Evolutionary conservation across 2,329 filamentous ascomycete genomes (phyloP).

Genomic region (Aspergillus quadricinctus): DNA sequence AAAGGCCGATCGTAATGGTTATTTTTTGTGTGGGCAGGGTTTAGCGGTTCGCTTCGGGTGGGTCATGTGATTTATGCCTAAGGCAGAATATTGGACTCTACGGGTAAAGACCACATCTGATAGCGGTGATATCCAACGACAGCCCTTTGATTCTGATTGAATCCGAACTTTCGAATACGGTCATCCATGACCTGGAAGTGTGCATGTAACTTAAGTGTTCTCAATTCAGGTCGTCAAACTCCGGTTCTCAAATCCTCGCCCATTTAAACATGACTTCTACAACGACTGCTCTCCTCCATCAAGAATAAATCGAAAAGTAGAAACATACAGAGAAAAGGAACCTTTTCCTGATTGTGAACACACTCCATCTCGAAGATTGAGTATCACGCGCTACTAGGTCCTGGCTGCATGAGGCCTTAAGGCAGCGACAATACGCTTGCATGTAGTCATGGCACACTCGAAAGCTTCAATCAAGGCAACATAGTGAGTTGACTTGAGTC

Average conservation of each 20-base stretch:
- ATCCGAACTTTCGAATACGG: too few species aligned
- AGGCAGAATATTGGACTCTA: constrained; percentile 5
- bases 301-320: not conserved
- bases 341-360: not conserved
- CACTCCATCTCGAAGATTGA: not conserved
- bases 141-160: not conserved
- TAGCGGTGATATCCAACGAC: not conserved
- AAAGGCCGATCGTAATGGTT: constrained; percentile 23
- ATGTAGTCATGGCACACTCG: not conserved
- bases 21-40: constrained; percentile 40
- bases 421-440: not conserved
- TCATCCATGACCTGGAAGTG: not conserved
- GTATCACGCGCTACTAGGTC: not conserved
- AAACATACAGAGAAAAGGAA: not conserved
- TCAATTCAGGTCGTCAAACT: not conserved
- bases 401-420: not conserved
- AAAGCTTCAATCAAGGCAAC: not conserved
- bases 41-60: constrained; percentile 36
- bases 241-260: not conserved
- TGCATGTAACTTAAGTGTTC: not conserved
- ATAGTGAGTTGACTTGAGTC: not conserved
- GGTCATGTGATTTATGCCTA: constrained; percentile 32
- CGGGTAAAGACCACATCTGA: not conserved
- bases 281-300: not conserved
- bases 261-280: not conserved